Evolutionary conservation across 192 early-diverging fungal genomes (phyloP).

Genomic region (Rhizophagus prolifer): DNA sequence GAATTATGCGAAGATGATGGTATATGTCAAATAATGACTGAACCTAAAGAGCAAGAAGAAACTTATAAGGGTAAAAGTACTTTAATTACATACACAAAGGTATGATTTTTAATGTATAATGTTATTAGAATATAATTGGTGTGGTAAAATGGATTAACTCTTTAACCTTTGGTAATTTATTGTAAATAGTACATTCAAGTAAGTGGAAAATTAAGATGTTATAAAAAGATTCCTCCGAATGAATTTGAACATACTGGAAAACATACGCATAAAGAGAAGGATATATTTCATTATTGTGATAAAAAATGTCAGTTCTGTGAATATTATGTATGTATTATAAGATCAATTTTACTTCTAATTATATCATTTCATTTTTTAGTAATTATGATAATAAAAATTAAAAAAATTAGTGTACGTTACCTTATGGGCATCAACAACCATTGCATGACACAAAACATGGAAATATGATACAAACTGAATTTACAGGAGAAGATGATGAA

Average conservation of each 20-base stretch:
- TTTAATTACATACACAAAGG: conserved; percentile 24
- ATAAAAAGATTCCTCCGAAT: conserved; percentile 27
- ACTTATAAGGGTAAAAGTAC: neutral
- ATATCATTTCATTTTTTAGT: neutral
- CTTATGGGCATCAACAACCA: neutral
- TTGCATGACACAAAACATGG: conserved; percentile 6
- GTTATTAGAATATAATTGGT: neutral
- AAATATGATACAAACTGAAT: conserved; percentile 11
- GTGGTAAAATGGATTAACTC: neutral
- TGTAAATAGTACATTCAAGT: conserved; percentile 21
- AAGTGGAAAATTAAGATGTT: conserved; percentile 3
- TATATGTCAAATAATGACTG: conserved; percentile 17
- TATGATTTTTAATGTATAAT: neutral
- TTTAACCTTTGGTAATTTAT: neutral
- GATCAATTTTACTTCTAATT: neutral
- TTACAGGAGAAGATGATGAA: conserved; percentile 18
- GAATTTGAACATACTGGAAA: conserved; percentile 19
- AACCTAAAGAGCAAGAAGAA: conserved; percentile 20
- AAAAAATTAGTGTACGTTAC: conserved; percentile 1
- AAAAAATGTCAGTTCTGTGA: conserved; percentile 14
- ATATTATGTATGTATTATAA: conserved; percentile 3
- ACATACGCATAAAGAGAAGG: conserved; percentile 2
- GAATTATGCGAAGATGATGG: conserved; percentile 17
- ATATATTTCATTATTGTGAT: conserved; percentile 14
- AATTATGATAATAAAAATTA: no score